Percentiles rank a stretch among this genome's conserved stretches.
These are phyloP conservation scores for Pythium graminicola DNA, from an alignment of 352 stramenopile species.

Conservation along the genomic window DNA sequence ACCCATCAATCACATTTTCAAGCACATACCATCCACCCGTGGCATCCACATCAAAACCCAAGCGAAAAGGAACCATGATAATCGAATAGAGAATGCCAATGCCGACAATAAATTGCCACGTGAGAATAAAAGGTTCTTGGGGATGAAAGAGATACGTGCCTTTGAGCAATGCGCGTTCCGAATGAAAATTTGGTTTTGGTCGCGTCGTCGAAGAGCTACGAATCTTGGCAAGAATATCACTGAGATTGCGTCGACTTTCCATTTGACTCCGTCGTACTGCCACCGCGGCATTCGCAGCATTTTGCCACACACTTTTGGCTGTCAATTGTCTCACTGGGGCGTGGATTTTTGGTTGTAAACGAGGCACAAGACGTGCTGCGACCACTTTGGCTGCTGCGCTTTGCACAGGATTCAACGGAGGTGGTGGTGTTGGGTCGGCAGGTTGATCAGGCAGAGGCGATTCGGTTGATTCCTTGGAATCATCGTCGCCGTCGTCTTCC, in stretches of 20 bases:
- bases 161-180: slow-evolving; percentile 51
- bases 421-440: neutral
- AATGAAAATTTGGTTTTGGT: slow-evolving; percentile 40
- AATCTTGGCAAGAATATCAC: slow-evolving; percentile 35
- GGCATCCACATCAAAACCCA: slow-evolving; percentile 77
- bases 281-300: neutral
- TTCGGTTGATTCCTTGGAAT: slow-evolving; percentile 1
- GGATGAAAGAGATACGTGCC: slow-evolving; percentile 74
- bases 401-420: neutral
- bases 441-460: too few species aligned
- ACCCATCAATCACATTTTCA: slow-evolving; percentile 72
- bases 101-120: slow-evolving; percentile 71
- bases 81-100: slow-evolving; percentile 85
- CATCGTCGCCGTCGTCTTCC: slow-evolving; percentile 12
- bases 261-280: neutral
- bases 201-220: slow-evolving; percentile 40
- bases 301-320: slow-evolving; percentile 4
- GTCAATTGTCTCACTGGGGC: neutral
- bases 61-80: slow-evolving; percentile 79
- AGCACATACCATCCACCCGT: slow-evolving; percentile 46
- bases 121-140: slow-evolving; percentile 54
- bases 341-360: neutral
- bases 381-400: neutral
- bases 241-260: slow-evolving; percentile 23
- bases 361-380: neutral